Conservation (phyloP, 495 filamentous ascomycete genomes). For the Hapsidospora chrysogenum region DNA sequence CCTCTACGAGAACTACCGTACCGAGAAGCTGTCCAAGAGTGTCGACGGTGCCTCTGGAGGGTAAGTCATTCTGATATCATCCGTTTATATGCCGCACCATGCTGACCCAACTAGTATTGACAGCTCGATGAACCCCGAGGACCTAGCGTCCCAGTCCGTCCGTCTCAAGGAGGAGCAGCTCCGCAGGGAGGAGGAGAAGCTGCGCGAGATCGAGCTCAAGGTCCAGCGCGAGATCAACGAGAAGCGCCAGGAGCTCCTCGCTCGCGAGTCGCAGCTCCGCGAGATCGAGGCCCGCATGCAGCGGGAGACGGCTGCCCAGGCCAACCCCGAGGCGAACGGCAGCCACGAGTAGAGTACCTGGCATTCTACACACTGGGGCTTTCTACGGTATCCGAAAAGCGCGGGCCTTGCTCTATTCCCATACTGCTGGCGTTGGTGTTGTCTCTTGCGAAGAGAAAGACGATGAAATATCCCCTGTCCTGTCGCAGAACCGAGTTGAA, state of each 20-base stretch:
- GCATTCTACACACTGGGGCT: not conserved
- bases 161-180: conserved; percentile 98
- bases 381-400: conserved; percentile 1
- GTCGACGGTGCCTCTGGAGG: conserved; percentile 75
- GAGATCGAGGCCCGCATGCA: conserved; percentile 64
- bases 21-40: conserved; percentile 98
- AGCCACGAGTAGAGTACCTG: not conserved
- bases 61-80: conserved; percentile 48
- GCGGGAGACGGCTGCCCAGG: conserved; percentile 23
- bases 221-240: conserved; percentile 99
- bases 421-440: conserved; percentile 20
- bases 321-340: not conserved
- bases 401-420: conserved; percentile 6
- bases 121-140: conserved; percentile 94
- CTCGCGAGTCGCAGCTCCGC: conserved; percentile 92
- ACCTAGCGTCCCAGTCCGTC: conserved; percentile 89
- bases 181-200: conserved; percentile 97
- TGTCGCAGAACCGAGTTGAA: conserved; percentile 7
- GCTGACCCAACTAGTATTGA: conserved; percentile 31
- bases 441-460: conserved; percentile 13
- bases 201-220: conserved; percentile 97
- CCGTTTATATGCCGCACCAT: not conserved
- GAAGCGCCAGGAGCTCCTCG: conserved; percentile 95
- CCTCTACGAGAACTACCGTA: conserved; percentile 99
- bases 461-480: conserved; percentile 20